Evolutionary conservation across 116 monocot genomes (phyloP).

Genomic region (Dioscorea cayenensis): DNA sequence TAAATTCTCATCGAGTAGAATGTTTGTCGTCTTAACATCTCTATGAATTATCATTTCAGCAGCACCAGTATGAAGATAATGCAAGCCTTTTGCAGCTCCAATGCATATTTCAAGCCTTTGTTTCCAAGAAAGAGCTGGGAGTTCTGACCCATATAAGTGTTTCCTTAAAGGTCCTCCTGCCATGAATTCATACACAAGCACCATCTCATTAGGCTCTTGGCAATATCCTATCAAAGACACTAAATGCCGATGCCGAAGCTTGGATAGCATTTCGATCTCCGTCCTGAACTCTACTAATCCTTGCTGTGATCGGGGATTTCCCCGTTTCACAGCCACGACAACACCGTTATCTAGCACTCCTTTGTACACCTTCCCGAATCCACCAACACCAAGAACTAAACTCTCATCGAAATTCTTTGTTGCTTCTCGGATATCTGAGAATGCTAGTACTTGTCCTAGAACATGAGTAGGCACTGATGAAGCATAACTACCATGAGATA

Average conservation of each 20-base stretch:
- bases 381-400: conserved; percentile 38
- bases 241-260: conserved; percentile 42
- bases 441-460: conserved; percentile 26
- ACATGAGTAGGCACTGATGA: conserved; percentile 28
- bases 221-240: conserved; percentile 50
- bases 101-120: conserved; percentile 50
- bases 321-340: conserved; percentile 46
- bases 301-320: conserved; percentile 42
- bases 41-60: conserved; percentile 36
- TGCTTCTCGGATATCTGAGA: conserved; percentile 31
- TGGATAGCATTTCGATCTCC: conserved; percentile 47
- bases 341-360: conserved; percentile 31
- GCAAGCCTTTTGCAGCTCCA: conserved; percentile 45
- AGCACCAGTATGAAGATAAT: conserved; percentile 50
- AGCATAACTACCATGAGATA: conserved; percentile 28
- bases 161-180: conserved; percentile 32
- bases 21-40: conserved; percentile 50
- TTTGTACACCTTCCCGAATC: conserved; percentile 54
- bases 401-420: conserved; percentile 47
- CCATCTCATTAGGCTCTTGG: conserved; percentile 43
- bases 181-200: conserved; percentile 57
- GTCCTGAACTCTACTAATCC: conserved; percentile 43
- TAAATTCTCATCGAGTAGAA: conserved; percentile 40
- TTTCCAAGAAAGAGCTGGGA: conserved; percentile 39
- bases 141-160: conserved; percentile 35